Base-by-base conservation (phyloP, 352 stramenopile genomes). In the Aphanomyces euteiches region DNA sequence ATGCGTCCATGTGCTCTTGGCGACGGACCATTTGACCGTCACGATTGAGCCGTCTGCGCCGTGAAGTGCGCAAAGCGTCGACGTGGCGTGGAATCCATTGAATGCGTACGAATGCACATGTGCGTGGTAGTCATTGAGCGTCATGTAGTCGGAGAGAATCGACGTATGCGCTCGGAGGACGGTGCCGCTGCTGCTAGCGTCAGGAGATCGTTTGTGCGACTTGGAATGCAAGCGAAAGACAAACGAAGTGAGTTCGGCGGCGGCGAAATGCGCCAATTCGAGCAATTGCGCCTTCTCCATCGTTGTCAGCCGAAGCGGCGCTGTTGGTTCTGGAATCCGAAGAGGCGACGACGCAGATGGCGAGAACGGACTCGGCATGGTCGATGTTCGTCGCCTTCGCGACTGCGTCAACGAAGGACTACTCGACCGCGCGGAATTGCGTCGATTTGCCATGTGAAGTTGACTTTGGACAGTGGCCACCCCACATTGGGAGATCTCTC, bases 81-180 rank as follows among this genome's bases (percentile, higher is more conserved):
- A 39, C 12, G 64, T 61, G 6, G 48, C 36, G 39, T 70, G 43
- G 40, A 70, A 53, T 4, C 43, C 47, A 37, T 70, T 50, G 17
- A 64, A 70, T 17, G 15, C 47, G 13, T 41, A 43, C 40, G 64
- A 50, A 50, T 70, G 64, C 4, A 70, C 47, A n/a, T 56, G 64
- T 8, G 28, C 43, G n/a, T 43, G 21, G 54, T 70, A 70, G 17
- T 8, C 48, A 8, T 70, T 12, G 15, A 70, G 19, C 15, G 64
- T 63, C n/a, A 43, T 13, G 15, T 39, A 21, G 7, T 28, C 41
- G 13, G 15, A 19, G 3, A 70, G 38, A 12, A 36, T 43, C 12
- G 47, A 36, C 7, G 64, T 45, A 37, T 69, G 28, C n/a, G n/a
- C 8, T 19, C n/a, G 50, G n/a, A n/a, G 37, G n/a, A 58, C 37